These are phyloP conservation scores for Glebionis coronaria DNA, from an alignment of 129 eudicot genomes.

Conservation along the genomic window DNA sequence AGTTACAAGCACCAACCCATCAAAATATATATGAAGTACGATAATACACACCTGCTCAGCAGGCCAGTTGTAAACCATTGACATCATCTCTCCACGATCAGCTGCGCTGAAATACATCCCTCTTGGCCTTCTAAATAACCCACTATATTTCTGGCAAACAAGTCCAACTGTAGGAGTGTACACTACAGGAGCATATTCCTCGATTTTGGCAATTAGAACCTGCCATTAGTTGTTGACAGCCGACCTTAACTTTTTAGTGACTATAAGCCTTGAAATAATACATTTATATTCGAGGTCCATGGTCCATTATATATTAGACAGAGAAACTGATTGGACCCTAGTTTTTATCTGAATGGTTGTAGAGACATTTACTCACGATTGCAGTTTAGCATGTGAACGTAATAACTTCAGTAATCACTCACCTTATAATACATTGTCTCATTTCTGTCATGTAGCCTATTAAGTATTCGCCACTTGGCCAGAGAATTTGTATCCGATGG, in stretches of 20 bases:
- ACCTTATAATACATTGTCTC: conserved; percentile 99
- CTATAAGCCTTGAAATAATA: background rate
- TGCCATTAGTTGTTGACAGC: conserved; percentile 28
- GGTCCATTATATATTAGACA: too few relatives aligned
- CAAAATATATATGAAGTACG: background rate
- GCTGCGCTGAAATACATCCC: conserved; percentile 96
- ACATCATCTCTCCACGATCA: conserved; percentile 99
- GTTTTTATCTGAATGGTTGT: too few relatives aligned
- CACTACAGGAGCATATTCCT: conserved; percentile 96
- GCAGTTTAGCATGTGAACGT: too few relatives aligned
- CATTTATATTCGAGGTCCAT: background rate
- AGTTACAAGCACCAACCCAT: conserved; percentile 11
- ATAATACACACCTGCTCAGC: conserved; percentile 73
- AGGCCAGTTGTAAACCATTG: conserved; percentile 99
- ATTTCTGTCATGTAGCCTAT: conserved; percentile 94
- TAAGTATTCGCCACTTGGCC: conserved; percentile 96
- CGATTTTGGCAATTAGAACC: conserved; percentile 91
- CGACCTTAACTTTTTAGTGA: background rate
- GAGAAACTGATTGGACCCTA: too few relatives aligned
- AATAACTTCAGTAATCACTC: conserved; percentile 25
- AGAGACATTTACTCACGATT: too few relatives aligned
- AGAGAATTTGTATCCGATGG: conserved; percentile 84
- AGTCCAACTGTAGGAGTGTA: conserved; percentile 99
- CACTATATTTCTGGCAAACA: conserved; percentile 95
- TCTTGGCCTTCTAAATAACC: conserved; percentile 93